Conservation (phyloP, 2,329 filamentous ascomycete species). For the Hypoxylon sp. region DNA sequence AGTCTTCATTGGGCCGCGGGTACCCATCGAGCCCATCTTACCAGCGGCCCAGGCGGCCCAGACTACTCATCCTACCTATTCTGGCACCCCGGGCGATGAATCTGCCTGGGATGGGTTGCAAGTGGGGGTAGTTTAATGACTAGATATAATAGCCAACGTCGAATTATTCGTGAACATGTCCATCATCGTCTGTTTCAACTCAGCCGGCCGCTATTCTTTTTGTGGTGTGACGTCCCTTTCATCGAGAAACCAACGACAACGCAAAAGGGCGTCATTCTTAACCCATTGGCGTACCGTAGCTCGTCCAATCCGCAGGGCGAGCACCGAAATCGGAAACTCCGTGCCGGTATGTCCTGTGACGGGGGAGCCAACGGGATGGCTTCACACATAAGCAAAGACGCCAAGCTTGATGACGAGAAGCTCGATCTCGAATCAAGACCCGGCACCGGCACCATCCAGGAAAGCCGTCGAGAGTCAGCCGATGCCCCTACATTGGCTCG, state of each 20-base stretch:
- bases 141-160: conserved; percentile 4
- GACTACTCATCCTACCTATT: neutral
- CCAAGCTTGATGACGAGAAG: conserved; percentile 21
- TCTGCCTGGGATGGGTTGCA: neutral
- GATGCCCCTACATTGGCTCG: neutral
- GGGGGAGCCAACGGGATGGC: conserved; percentile 5
- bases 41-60: too few species aligned
- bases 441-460: neutral
- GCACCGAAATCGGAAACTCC: neutral
- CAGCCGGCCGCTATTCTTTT: conserved; percentile 1
- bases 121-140: conserved; percentile 15
- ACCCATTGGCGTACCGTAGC: too few species aligned
- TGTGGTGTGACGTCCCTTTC: conserved; percentile 5
- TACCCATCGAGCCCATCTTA: too few species aligned
- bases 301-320: neutral
- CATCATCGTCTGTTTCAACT: conserved; percentile 3
- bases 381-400: conserved; percentile 12
- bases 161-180: neutral
- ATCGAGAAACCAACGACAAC: neutral
- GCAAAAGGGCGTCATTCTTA: neutral
- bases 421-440: conserved; percentile 14
- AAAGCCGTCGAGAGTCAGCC: conserved; percentile 1
- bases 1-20: neutral
- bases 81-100: neutral
- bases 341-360: conserved; percentile 1